Evolutionary conservation across 1,139 yeast species (phyloP), one percentile per base, ranked within the genome.

Genomic region (Lodderomyces parapsilosis): DNA sequence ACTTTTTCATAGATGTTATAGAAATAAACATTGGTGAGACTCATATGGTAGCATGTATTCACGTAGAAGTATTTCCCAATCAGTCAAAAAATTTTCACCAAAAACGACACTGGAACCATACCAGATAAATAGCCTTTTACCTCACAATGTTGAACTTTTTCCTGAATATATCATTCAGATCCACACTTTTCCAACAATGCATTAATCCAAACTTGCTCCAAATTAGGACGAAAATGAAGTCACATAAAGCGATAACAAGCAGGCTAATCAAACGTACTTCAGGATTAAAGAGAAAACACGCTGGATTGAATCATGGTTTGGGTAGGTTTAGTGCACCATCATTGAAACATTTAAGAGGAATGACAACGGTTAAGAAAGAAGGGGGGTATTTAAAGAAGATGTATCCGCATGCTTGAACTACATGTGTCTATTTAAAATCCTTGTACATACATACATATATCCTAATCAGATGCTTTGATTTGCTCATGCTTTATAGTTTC

Each of bases 281-380:
- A 39, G 74, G 73, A 25, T 61, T 60, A 56, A 76, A 75, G 57
- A 70, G 83, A 58, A 88, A 88, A 46, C 84, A 81, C 55, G 87
- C 95, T 17, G 95, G 96, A 9, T 80, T 96, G 66, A 86, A 87
- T 55, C 98, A 90, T 63, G 97, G 98, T 39, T 90, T 89, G 57
- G 89, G 91, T 3, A 93, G 96, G 20, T 90, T 94, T 83, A 78
- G 91, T 39, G 67, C 80, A 38, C 74, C 81, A 44, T 72, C 83
- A 6, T 66, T 89, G 53, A 74, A 78, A 35, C 82, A 76, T 47
- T 74, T 86, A 57, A 82, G 85, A 43, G 83, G 85, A 4, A 82
- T 80, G 43, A 80, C 79, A 3, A 62, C 71, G 38, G 88, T 90
- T 3, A 75, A 76, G 7, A 59, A 63, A 43, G 69, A 62, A 51